Base-by-base conservation (phyloP, 2,329 filamentous ascomycete species). In the Fusarium austroafricanum region DNA sequence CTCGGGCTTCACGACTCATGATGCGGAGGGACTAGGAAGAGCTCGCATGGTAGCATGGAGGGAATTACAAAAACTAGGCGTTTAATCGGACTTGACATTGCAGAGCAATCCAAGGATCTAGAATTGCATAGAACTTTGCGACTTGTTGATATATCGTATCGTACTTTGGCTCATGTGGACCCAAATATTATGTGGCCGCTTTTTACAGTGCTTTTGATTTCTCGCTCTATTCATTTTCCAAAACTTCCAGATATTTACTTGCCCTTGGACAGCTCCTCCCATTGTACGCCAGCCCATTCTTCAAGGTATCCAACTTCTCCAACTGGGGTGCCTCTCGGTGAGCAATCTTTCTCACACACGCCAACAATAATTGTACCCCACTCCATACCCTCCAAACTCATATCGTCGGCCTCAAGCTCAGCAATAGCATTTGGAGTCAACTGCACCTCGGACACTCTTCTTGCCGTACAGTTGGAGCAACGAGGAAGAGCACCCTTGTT, bases 241-340 rank as follows among this genome's bases (percentile, higher is more conserved):
- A 47, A 15, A 14, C 43, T 31, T 28, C 46, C 29, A 38, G 21
- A 28, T 18, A 23, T 61, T 70, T 68, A 78, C 51, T 79, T 76
- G 26, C 70, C 65, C 74, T 81, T 83, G 31, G 76, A 77, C 65
- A 89, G 74, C 79, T 97, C 94, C 80, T 99, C 96, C 96, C 95
- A 99, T 79, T 99, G 96, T 68, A 98, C 96, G 9, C 95, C 96
- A n/a, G 87, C 89, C 95, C 96, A 99, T 80, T 99, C 96, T 82
- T 98, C 96, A 18, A 94, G 75, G 79, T 96, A 98, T 2, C 90
- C 92, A 1, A 89, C 87, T 74, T 89, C 85, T 0, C 89, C 91
- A 35, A 85, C 82, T 14, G 79, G 78, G 9, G 88, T 84, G 1
- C 86, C 86, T 8, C 78, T 78, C 17, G 88, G 87, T 73, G 86